Evolutionary conservation across 2,329 filamentous ascomycete genomes (phyloP), one percentile per base, ranked within the genome.

Genomic region (Colletotrichum orchidophilum): DNA sequence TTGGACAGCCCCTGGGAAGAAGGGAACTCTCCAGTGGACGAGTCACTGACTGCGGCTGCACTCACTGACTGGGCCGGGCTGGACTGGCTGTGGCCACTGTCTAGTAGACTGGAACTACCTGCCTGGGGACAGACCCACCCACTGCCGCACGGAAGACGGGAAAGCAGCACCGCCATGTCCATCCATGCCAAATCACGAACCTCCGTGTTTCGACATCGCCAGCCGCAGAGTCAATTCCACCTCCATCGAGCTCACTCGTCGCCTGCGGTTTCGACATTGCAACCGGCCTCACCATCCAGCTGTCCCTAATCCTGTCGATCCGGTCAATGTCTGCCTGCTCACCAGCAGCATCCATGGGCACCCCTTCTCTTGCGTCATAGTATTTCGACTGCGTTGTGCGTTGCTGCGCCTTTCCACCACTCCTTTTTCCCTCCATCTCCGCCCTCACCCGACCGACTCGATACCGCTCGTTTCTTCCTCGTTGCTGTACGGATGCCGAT

Each of bases 341-440:
- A 2, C 49, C 29, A 65, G 60, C 66, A 55, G 66, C 54, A 70
- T 70, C 60, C 54, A 72, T 72, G 70, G 70, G 70, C 60, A 26
- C 66, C 24, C 60, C 59, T 61, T 58, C 55, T 57, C 65, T 72
- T 70, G 66, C 12, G 49, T 53, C 29, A 72, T 70, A 72, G 60
- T 58, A 54, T 61, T 63, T 66, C 60, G n/a, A 65, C 39, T 61
- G 55, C 52, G 59, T 59, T 67, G 64, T 46, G 54, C 27, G 12
- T 61, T 70, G 67, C 63, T 49, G 58, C 63, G 15, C 26, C 64
- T 50, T 64, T 50, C 50, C 53, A 68, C 15, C 66, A 46, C 66
- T 70, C 66, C 29, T 60, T 72, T 72, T 50, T 65, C 27, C 29
- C 65, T 27, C n/a, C 55, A 50, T 57, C 49, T 42, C 33, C 52